Base-by-base conservation (phyloP, 2,329 filamentous ascomycete species). In the Hypomyces perniciosus region DNA sequence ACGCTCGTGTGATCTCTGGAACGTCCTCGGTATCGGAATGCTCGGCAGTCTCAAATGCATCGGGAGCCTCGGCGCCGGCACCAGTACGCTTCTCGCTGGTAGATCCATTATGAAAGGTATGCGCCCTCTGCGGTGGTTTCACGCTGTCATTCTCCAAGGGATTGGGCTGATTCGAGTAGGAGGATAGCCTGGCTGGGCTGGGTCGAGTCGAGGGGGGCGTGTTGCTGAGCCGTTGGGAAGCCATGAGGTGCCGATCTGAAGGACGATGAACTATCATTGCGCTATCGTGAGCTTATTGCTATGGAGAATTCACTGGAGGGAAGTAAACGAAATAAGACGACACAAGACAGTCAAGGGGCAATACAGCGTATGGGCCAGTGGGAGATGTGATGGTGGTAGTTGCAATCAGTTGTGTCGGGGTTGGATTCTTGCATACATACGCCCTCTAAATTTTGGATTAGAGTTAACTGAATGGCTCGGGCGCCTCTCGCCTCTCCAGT, bases 11-110 rank as follows among this genome's bases (percentile, higher is more conserved):
- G 2, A 68, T 60, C 54, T 81, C 78, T 5, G 69, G 53, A 28
- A 66, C 59, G 48, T 80, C 74, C 27, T 80, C 76, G 33, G 64
- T 65, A 31, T 72, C 68, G 13, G 68, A 67, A 30, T 68, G 59
- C 6, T 68, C 62, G 31, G 68, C 66, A 4, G 70, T 72, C 54
- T 80, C 78, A 59, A 81, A 81, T 6, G 75, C 69, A 60, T 78
- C 76, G 6, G 68, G 68, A 28, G 61, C 65, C 51, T 68, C 60
- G 33, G 58, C 51, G n/a, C 68, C 61, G 27, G 58, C 55, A 29
- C 62, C 58, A 42, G 43, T 43, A 35, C 48, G 20, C 29, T 64
- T 59, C 45, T 65, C 62, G 31, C 63, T 58, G 3, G 65, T 52
- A 7, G 67, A 55, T 29, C 65, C 66, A 58, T 72, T 72, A 46